Percentiles rank a stretch among this genome's conserved stretches.
phyloP scores from a whole-genome alignment of 176 grass and related monocot genomes.

The Ananas comosus region DNA sequence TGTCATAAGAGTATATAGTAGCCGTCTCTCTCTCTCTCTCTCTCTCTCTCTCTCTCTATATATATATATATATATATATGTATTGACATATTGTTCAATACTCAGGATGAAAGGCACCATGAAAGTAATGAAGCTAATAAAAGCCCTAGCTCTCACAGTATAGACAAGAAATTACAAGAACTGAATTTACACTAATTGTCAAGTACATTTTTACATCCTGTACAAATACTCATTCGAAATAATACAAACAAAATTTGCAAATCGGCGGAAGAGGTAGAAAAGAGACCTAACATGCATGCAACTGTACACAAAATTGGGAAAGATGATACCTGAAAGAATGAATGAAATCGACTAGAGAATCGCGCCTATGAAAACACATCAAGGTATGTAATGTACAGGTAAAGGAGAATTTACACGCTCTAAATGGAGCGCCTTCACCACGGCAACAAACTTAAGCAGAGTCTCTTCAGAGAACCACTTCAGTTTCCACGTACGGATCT shows the following conservation, averaged over 20 bases:
- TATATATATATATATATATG: no score
- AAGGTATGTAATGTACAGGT: slow-evolving; percentile 69
- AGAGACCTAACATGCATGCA: not conserved
- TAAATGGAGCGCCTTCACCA: slow-evolving; percentile 59
- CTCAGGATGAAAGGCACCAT: no score
- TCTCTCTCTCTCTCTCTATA: no score
- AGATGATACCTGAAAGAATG: slow-evolving; percentile 46
- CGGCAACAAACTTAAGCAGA: slow-evolving; percentile 65
- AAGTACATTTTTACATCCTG: not conserved
- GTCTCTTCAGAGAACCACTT: slow-evolving; percentile 70
- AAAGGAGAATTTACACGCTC: slow-evolving; percentile 36
- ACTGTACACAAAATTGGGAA: slow-evolving; percentile 23
- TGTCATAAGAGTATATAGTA: no score
- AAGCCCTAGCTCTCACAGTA: not conserved
- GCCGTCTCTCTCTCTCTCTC: no score
- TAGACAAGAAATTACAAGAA: not conserved
- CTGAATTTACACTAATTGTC: not conserved
- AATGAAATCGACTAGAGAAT: slow-evolving; percentile 36
- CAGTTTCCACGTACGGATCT: slow-evolving; percentile 54
- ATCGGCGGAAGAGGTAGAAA: slow-evolving; percentile 10
- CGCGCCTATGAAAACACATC: slow-evolving; percentile 13
- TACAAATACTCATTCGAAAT: slow-evolving; percentile 1
- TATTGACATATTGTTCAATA: no score
- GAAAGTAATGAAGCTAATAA: not conserved
- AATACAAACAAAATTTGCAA: not conserved